Base-by-base conservation (phyloP, 2,329 filamentous ascomycete species). In the Hortaea sp. region DNA sequence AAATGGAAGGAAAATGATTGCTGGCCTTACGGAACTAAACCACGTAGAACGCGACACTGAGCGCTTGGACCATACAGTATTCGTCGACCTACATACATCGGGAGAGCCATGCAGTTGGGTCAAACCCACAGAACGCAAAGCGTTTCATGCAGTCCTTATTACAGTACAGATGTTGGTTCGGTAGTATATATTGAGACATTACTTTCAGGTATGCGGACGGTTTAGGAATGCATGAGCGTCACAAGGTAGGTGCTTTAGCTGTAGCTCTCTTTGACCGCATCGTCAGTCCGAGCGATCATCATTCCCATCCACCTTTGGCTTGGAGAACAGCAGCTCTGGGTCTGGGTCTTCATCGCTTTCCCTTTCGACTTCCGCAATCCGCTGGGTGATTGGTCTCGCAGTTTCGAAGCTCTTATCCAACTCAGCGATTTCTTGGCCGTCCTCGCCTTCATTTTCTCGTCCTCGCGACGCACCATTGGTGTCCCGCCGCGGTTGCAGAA, bases 241-340 rank as follows among this genome's bases (percentile, higher is more conserved):
- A 20, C 20, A 20, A 20, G 20, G 20, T 20, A 20, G 20, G 20
- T 20, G 20, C 20, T 20, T 20, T 20, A 20, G 20, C 20, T 20
- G 20, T 20, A 20, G 20, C 20, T 20, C 20, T 20, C 20, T 20
- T 20, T 20, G 20, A 20, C 20, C 20, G 20, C n/a, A n/a, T 35
- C n/a, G 32, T 35, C n/a, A 35, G 32, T 9, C 9, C 7, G 32
- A 35, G 32, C 32, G 7, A n/a, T 35, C 32, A 35, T 35, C 32
- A 5, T 5, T 13, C 38, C 20, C n/a, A 7, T 73, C 74, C 47
- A 42, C 35, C 35, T 46, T 46, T 20, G 69, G 68, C 49, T 68
- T 66, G 7, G 69, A 72, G 31, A 74, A 70, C 58, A 74, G 60
- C 9, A 74, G 58, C 50, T 74, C 70, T 7, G 71, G 69, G 57